phyloP scores from a whole-genome alignment of 441 rosid species.

The Arabidopsis lyrata region DNA sequence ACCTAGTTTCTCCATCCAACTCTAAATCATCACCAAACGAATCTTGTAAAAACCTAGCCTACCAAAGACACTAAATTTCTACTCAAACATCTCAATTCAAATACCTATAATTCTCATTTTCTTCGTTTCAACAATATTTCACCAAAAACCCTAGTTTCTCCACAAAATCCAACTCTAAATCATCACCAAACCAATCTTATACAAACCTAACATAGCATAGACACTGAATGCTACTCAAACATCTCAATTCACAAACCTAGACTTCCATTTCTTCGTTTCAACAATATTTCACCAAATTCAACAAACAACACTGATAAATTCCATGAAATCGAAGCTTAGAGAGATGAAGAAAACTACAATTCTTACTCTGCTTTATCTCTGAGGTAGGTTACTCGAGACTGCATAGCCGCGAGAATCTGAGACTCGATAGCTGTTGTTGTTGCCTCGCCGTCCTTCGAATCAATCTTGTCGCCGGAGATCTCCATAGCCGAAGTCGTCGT shows the following conservation, averaged over 20 bases:
- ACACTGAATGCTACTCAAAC: not conserved
- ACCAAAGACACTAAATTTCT: not conserved
- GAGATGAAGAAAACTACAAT: not conserved
- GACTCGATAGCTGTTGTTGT: constrained; percentile 51
- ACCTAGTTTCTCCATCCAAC: not conserved
- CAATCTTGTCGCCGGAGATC: constrained; percentile 1
- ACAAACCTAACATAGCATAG: not conserved
- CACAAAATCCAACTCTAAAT: constrained; percentile 24
- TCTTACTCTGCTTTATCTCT: constrained; percentile 39
- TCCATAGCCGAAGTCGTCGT: constrained; percentile 41
- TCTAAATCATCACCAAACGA: not conserved
- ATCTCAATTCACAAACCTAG: constrained; percentile 6
- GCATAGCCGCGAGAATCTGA: constrained; percentile 73
- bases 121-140: not conserved
- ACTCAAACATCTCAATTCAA: not conserved
- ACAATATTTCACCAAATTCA: not conserved
- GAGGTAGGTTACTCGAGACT: constrained; percentile 73
- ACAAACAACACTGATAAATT: not conserved
- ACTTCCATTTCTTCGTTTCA: not conserved
- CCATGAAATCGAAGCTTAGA: not conserved
- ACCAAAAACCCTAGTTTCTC: not conserved
- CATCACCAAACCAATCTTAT: not conserved
- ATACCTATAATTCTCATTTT: constrained; percentile 8
- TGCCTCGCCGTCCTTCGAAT: constrained; percentile 1
- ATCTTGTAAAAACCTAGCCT: not conserved